Conservation (phyloP, 2,329 filamentous ascomycete genomes). For the Sclerotinia spermophila region DNA sequence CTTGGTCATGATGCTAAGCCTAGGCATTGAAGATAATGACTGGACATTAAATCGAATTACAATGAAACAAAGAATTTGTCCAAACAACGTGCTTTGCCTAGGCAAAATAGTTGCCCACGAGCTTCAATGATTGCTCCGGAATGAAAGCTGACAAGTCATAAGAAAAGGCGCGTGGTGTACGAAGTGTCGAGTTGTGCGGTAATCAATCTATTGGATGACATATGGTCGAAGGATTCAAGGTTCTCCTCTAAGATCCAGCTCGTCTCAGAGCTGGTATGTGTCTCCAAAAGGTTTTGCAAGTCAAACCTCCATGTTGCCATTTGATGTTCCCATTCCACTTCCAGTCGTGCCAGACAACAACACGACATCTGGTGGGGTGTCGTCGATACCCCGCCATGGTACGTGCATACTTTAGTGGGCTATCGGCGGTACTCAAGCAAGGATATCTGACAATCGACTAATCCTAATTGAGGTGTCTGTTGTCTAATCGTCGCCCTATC, state of each 20-base stretch:
- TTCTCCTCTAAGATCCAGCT: not conserved
- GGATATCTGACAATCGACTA: not conserved
- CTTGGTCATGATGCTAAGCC: not conserved
- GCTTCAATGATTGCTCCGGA: conserved; percentile 13
- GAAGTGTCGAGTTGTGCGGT: not conserved
- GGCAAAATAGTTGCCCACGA: not conserved
- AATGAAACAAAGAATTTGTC: not conserved
- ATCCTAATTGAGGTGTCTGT: not conserved
- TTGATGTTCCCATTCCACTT: not conserved
- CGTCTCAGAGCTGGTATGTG: not conserved
- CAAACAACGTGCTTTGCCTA: not conserved
- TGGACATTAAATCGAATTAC: not conserved
- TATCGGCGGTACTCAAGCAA: conserved; percentile 2
- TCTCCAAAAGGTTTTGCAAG: not conserved
- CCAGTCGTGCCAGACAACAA: not conserved
- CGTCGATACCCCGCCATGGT: conserved; percentile 11
- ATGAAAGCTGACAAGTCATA: conserved; percentile 19
- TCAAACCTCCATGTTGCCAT: not conserved
- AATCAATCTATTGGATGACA: not conserved
- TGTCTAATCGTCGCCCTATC: not conserved
- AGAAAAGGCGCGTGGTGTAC: conserved; percentile 13
- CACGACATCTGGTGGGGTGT: not conserved
- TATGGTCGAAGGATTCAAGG: not conserved
- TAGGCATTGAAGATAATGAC: not conserved
- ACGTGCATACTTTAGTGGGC: conserved; percentile 1